These are phyloP conservation scores for Talaromyces islandicus DNA, from an alignment of 2,329 filamentous ascomycete species.

Conservation along the genomic window DNA sequence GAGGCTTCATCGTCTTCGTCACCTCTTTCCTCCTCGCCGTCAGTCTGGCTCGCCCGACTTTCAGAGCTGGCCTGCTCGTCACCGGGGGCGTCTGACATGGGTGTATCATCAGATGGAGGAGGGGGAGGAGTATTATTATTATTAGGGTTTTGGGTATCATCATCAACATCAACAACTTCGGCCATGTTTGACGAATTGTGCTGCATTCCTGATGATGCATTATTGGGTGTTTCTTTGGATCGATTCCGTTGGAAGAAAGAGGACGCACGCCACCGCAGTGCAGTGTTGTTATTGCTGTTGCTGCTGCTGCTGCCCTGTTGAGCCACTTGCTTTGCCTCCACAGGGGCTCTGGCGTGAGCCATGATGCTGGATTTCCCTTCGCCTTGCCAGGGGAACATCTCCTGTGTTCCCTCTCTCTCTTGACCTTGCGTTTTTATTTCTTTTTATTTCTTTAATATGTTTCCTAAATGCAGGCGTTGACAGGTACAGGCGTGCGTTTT, in stretches of 20 bases:
- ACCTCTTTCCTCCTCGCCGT: constrained; percentile 2
- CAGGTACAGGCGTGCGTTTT: not conserved
- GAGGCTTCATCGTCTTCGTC: constrained; percentile 1
- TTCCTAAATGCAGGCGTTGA: not conserved
- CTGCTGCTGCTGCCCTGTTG: not conserved
- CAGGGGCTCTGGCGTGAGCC: not conserved
- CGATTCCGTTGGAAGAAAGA: constrained; percentile 1
- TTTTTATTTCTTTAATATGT: not conserved
- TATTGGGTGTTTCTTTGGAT: not conserved
- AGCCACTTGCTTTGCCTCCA: constrained; percentile 6
- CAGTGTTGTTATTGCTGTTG: not conserved
- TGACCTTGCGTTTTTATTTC: not conserved
- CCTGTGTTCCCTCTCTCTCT: not conserved
- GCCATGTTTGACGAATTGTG: not conserved
- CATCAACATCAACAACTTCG: not conserved
- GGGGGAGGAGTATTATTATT: not conserved
- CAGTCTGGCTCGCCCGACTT: not conserved
- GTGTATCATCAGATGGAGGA: not conserved
- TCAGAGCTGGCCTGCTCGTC: not conserved
- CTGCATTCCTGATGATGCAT: not conserved
- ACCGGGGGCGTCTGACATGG: not conserved
- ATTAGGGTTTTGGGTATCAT: not conserved
- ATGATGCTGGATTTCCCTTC: constrained; percentile 7
- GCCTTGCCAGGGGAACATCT: constrained; percentile 13
- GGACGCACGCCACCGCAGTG: constrained; percentile 6